Evolutionary conservation across 306 rosid genomes (phyloP).

Genomic region (Arachis hypogaea): DNA sequence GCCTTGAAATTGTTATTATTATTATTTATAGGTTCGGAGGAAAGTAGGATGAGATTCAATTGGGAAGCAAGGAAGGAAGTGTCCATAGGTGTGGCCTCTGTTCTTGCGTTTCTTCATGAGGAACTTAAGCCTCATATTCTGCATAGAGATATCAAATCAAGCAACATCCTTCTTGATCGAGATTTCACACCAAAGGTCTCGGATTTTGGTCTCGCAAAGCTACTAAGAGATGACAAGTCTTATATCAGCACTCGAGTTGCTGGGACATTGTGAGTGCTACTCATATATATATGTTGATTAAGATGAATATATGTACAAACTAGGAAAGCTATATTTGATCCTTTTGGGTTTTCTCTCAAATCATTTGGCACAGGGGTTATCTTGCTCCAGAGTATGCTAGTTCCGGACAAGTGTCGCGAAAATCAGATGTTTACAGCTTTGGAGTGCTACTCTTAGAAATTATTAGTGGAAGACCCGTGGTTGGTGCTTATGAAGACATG

Average conservation of each 20-base stretch:
- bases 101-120: conserved; percentile 71
- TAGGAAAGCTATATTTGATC: no score
- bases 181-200: conserved; percentile 70
- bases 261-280: conserved; percentile 73
- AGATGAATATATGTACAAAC: no score
- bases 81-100: conserved; percentile 74
- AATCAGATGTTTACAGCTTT: conserved; percentile 79
- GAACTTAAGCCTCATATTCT: conserved; percentile 67
- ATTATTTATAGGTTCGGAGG: conserved; percentile 52
- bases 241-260: conserved; percentile 78
- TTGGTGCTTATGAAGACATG: conserved; percentile 49
- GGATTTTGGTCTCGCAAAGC: conserved; percentile 77
- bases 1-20: neutral
- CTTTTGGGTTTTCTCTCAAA: no score
- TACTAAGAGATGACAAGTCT: conserved; percentile 57
- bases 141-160: conserved; percentile 77
- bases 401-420: conserved; percentile 73
- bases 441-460: conserved; percentile 74
- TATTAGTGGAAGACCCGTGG: conserved; percentile 58
- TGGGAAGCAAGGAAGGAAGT: conserved; percentile 64
- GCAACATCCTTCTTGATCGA: conserved; percentile 79
- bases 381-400: conserved; percentile 87
- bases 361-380: conserved; percentile 54
- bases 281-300: no score
- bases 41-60: conserved; percentile 55